Percentiles rank a stretch among this genome's conserved stretches.
These are phyloP conservation scores for Sporothrix schenckii DNA, from an alignment of 2,329 filamentous ascomycete species.

Conservation along the genomic window DNA sequence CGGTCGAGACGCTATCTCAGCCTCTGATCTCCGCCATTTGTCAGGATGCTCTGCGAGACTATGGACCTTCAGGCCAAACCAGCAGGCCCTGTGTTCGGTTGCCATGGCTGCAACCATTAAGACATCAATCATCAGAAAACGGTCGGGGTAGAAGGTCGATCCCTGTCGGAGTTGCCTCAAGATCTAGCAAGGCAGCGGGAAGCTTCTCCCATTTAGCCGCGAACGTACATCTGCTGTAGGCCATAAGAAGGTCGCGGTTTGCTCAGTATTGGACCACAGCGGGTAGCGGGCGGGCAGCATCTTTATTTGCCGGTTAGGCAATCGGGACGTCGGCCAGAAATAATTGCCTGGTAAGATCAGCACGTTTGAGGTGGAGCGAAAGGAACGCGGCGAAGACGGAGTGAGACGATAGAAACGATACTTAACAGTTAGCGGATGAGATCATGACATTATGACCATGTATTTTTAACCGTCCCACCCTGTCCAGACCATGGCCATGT, in stretches of 20 bases:
- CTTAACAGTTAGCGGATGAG: neutral
- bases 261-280: neutral
- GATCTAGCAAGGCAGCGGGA: neutral
- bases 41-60: too few species aligned
- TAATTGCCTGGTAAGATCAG: neutral
- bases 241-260: neutral
- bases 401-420: neutral
- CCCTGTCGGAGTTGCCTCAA: neutral
- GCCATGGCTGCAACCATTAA: neutral
- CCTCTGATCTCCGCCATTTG: too few species aligned
- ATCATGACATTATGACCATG: slow-evolving; percentile 14
- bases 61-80: neutral
- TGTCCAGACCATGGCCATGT: too few species aligned
- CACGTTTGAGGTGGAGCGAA: neutral
- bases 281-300: neutral
- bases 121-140: neutral
- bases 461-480: neutral
- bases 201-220: slow-evolving; percentile 6
- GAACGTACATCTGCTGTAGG: neutral
- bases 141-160: neutral
- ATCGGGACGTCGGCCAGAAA: neutral
- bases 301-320: slow-evolving; percentile 20
- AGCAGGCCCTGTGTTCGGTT: neutral
- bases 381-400: neutral
- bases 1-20: too few species aligned